phyloP scores from a whole-genome alignment of 345 rosid species.

The Dimocarpus longan region DNA sequence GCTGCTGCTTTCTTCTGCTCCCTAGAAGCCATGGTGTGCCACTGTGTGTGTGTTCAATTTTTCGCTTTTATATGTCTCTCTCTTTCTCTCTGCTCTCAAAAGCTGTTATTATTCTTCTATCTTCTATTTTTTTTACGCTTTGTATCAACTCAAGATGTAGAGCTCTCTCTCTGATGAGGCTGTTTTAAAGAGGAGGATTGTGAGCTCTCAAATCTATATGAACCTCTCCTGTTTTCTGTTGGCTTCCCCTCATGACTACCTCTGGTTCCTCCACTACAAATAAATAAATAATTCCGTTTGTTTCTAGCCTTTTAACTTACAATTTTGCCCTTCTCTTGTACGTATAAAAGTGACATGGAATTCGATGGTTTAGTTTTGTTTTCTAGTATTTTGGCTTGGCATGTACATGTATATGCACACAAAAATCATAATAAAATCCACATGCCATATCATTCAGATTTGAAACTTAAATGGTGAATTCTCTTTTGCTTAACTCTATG shows the following conservation, averaged over 20 bases:
- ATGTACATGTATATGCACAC: not conserved
- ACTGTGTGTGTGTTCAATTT: not conserved
- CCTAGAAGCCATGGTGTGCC: slow-evolving; percentile 44
- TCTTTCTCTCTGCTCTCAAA: not conserved
- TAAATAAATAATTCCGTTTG: slow-evolving; percentile 20
- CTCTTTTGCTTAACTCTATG: not conserved
- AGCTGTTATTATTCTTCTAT: not conserved
- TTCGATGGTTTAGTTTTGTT: not conserved
- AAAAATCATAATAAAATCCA: not conserved
- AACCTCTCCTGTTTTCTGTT: slow-evolving; percentile 26
- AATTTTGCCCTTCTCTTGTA: slow-evolving; percentile 31
- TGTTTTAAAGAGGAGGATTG: slow-evolving; percentile 25
- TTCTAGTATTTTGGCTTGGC: not conserved
- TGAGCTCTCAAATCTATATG: slow-evolving; percentile 45
- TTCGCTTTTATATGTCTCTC: not conserved
- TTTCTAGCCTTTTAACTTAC: slow-evolving; percentile 29
- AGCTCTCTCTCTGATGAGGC: slow-evolving; percentile 9
- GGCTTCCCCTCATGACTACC: slow-evolving; percentile 47
- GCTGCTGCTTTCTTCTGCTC: slow-evolving; percentile 58
- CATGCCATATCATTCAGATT: not conserved
- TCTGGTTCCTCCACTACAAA: slow-evolving; percentile 31
- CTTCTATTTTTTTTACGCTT: slow-evolving; percentile 5
- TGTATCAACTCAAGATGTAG: slow-evolving; percentile 17
- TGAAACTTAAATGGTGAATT: not conserved
- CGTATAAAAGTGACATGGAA: not conserved